Percentiles rank a stretch among this genome's conserved stretches.
These are phyloP conservation scores for Penicillium hordei DNA, from an alignment of 2,329 filamentous ascomycete species.

Conservation along the genomic window DNA sequence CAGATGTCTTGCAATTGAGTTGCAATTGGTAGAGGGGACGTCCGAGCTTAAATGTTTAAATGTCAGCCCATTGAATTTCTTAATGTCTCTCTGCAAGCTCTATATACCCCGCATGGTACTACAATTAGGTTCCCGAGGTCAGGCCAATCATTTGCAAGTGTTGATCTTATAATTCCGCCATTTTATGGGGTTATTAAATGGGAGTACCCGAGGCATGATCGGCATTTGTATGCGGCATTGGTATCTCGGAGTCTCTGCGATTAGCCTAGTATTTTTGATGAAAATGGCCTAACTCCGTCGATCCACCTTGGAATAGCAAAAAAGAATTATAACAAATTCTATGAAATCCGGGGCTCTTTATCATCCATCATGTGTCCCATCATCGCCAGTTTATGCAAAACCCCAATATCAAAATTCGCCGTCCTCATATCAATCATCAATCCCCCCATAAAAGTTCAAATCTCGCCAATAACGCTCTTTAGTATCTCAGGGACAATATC, in stretches of 20 bases:
- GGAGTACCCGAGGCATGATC: constrained; percentile 1
- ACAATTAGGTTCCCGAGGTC: not conserved
- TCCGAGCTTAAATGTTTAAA: not conserved
- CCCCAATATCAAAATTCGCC: not conserved
- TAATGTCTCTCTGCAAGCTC: not conserved
- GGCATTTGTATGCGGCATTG: not conserved
- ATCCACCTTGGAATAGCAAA: not conserved
- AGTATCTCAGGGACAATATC: constrained; percentile 57
- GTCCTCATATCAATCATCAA: not conserved
- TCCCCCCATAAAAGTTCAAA: constrained; percentile 20
- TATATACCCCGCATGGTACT: not conserved
- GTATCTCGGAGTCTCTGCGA: constrained; percentile 2
- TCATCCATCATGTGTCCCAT: not conserved
- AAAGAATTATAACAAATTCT: not conserved
- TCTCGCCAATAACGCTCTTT: constrained; percentile 56
- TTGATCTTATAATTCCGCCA: not conserved
- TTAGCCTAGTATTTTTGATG: not conserved
- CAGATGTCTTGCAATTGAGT: not conserved
- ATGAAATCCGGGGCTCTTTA: not conserved
- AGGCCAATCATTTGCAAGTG: not conserved
- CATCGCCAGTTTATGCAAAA: not conserved
- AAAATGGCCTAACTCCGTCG: not conserved
- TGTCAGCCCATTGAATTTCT: not conserved
- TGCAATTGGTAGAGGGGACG: not conserved
- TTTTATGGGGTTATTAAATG: not conserved